Percentiles rank a stretch among this genome's conserved stretches.
These are phyloP conservation scores for Acacia acuminata DNA, from an alignment of 306 rosid species.

Conservation along the genomic window DNA sequence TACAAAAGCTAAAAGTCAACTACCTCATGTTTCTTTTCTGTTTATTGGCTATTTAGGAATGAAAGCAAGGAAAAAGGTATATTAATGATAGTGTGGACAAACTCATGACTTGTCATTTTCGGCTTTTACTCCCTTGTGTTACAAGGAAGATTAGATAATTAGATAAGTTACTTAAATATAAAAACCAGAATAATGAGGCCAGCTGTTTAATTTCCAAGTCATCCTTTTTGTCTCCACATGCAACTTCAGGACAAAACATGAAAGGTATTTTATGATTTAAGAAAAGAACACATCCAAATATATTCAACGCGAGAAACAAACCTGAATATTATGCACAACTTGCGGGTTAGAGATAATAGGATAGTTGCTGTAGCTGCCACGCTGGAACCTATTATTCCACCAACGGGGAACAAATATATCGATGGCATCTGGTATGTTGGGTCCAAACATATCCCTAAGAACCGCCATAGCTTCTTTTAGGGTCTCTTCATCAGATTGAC, in stretches of 20 bases:
- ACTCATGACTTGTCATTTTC: conserved; percentile 4
- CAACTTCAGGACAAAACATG: conserved; percentile 18
- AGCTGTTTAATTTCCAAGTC: conserved; percentile 36
- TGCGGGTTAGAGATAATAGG: conserved; percentile 65
- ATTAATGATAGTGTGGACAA: conserved; percentile 6
- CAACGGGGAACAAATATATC: conserved; percentile 90
- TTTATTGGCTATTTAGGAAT: not conserved
- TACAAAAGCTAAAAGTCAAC: not conserved
- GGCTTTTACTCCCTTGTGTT: not conserved
- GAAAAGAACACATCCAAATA: conserved; percentile 8
- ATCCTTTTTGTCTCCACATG: conserved; percentile 29
- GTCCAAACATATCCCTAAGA: conserved; percentile 88
- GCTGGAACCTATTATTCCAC: conserved; percentile 91
- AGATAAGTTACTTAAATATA: not conserved
- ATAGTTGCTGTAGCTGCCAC: conserved; percentile 96
- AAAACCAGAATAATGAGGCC: not conserved
- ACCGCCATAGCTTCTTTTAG: conserved; percentile 85
- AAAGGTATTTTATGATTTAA: conserved; percentile 18
- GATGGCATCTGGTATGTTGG: conserved; percentile 70
- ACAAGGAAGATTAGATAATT: conserved; percentile 14
- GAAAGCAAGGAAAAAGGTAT: conserved; percentile 21
- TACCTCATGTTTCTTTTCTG: not conserved
- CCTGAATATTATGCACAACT: conserved; percentile 68
- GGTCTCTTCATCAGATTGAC: conserved; percentile 75
- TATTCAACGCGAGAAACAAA: conserved; percentile 26